Evolutionary conservation across 1,284 basidiomycete genomes (phyloP).

Genomic region (Apiotrichum mycotoxinovorans): DNA sequence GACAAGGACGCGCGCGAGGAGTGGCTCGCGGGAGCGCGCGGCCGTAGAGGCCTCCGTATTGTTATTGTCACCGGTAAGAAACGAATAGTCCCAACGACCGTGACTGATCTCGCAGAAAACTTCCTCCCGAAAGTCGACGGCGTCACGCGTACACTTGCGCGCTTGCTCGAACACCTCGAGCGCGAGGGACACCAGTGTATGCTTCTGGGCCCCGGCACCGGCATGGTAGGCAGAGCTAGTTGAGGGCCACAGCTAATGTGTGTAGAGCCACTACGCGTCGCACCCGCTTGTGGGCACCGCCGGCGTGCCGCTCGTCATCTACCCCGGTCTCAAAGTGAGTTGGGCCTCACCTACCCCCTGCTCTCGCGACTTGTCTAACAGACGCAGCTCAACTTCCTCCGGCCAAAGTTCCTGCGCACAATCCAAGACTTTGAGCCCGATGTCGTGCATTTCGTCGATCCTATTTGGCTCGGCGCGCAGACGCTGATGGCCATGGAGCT

Average conservation of each 20-base stretch:
- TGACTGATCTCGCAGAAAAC: conserved; percentile 50
- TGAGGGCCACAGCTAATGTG: too few species aligned
- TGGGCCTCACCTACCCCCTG: too few species aligned
- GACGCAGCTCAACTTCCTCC: conserved; percentile 55
- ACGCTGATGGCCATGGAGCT: conserved; percentile 51
- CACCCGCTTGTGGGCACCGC: conserved; percentile 57
- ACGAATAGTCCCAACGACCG: not conserved
- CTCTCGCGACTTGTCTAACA: not conserved
- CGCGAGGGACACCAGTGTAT: conserved; percentile 57
- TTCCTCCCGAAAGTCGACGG: conserved; percentile 59
- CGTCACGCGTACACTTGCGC: conserved; percentile 57
- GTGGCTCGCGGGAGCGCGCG: conserved; percentile 35
- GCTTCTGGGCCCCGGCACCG: conserved; percentile 56
- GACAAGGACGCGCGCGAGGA: conserved; percentile 33
- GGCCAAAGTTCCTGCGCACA: conserved; percentile 55
- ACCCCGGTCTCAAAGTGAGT: conserved; percentile 54
- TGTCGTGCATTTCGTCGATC: conserved; percentile 56
- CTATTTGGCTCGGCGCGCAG: conserved; percentile 58
- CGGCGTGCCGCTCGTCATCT: conserved; percentile 57
- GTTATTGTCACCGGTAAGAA: conserved; percentile 48
- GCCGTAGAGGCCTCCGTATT: conserved; percentile 40
- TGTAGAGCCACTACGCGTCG: conserved; percentile 53
- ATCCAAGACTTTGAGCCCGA: conserved; percentile 55
- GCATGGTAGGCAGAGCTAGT: too few species aligned
- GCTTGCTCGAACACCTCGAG: conserved; percentile 57